Evolutionary conservation across 2,329 filamentous ascomycete species (phyloP), one percentile per base, ranked within the genome.

Genomic region (Elsinoe perseae): DNA sequence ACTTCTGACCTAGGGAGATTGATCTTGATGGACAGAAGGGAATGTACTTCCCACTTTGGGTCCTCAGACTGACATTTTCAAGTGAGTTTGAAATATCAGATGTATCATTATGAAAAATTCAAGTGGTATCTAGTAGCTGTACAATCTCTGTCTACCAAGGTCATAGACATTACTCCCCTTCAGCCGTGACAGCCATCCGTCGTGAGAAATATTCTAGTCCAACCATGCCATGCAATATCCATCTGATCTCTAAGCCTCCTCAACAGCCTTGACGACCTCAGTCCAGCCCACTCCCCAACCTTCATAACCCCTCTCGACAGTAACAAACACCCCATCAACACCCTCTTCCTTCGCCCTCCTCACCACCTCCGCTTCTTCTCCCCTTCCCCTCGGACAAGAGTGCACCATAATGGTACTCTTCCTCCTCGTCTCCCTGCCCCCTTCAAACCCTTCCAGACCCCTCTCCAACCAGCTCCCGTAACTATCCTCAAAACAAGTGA

Each of bases 401-500:
- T 64, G 58, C n/a, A 64, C 46, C 50, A 64, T 61, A 18, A 64
- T 50, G 0, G 61, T 64, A 6, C 38, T 57, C 55, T 62, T 58
- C 53, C 53, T 4, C 21, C 56, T 55, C 44, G 55, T 44, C 27
- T 50, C 10, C 14, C 43, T 25, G 5, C 52, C 44, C 32, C 60
- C 40, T 56, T 61, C 34, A 8, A 53, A 43, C 20, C 25, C 46
- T 16, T 63, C 28, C 50, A 59, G 54, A 34, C 58, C 40, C 34
- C 53, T 44, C 18, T 56, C 56, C 57, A 32, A 38, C 59, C 59
- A 60, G 10, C n/a, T 14, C 5, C 50, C 52, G 14, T 56, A 56
- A 2, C 44, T 52, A 36, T 62, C 56, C 43, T 64, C 63, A 34
- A 63, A 60, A 6, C 60, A 59, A 28, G 64, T 64, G 54, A 64